Evolutionary conservation across 106 monocot species (phyloP).

Genomic region (Platanthera zijinensis): DNA sequence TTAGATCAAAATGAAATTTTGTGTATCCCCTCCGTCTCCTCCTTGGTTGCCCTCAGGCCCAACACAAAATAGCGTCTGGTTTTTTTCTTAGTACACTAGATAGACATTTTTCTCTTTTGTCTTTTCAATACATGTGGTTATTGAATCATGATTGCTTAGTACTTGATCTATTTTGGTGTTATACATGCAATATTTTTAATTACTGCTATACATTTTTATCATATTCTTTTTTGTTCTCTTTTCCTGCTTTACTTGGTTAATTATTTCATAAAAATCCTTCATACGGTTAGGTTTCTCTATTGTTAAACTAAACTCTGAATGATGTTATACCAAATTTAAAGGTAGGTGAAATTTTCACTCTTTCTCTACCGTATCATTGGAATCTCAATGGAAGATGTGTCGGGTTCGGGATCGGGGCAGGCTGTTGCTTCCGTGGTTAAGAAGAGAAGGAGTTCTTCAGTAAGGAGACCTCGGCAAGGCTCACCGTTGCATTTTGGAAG

Average conservation of each 20-base stretch:
- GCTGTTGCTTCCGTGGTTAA: slow-evolving; percentile 19
- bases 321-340: neutral
- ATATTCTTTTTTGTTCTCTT: no score
- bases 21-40: no score
- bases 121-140: neutral
- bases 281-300: neutral
- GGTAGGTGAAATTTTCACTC: neutral
- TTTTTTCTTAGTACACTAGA: neutral
- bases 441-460: slow-evolving; percentile 35
- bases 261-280: neutral
- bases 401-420: slow-evolving; percentile 25
- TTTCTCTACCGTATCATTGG: neutral
- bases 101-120: neutral
- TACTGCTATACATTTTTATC: no score
- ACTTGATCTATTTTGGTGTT: neutral
- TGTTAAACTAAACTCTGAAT: neutral
- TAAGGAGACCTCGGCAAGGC: slow-evolving; percentile 42
- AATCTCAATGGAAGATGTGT: slow-evolving; percentile 42
- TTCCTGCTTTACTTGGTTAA: neutral
- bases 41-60: no score
- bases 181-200: neutral
- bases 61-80: neutral
- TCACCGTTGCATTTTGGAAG: slow-evolving; percentile 29
- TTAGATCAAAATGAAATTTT: no score
- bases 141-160: neutral